These are phyloP conservation scores for Alternaria rosae DNA, from an alignment of 2,329 filamentous ascomycete genomes.

Conservation along the genomic window DNA sequence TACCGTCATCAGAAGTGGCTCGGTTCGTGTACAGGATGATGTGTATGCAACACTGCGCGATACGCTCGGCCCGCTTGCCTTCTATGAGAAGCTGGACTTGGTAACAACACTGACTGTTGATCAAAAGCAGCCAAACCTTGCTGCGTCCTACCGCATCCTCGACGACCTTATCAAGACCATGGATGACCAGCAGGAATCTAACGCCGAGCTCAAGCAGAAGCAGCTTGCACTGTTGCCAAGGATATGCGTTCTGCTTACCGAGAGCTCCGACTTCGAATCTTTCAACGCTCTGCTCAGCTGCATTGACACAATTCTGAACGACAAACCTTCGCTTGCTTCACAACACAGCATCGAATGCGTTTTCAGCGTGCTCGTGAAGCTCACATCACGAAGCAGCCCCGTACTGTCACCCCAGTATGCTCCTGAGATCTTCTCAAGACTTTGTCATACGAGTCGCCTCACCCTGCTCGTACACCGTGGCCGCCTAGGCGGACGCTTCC, in stretches of 20 bases:
- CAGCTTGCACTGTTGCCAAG: constrained; percentile 39
- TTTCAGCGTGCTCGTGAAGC: constrained; percentile 46
- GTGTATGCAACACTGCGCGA: constrained; percentile 22
- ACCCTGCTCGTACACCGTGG: constrained; percentile 65
- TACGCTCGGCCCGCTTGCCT: constrained; percentile 21
- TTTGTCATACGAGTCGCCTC: constrained; percentile 62
- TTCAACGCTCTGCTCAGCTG: constrained; percentile 60
- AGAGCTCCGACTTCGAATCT: constrained; percentile 61
- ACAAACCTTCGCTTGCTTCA: constrained; percentile 50
- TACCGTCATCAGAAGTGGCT: constrained; percentile 24
- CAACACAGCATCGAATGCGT: constrained; percentile 55
- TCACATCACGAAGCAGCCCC: constrained; percentile 44
- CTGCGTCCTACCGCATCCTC: constrained; percentile 33
- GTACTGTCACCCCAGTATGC: constrained; percentile 32
- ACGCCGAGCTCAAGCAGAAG: constrained; percentile 31
- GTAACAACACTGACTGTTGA: constrained; percentile 22
- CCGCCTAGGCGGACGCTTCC: constrained; percentile 66
- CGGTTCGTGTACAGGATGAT: constrained; percentile 18
- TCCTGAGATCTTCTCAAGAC: constrained; percentile 59
- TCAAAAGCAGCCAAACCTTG: constrained; percentile 8
- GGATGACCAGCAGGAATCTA: constrained; percentile 32
- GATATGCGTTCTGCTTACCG: constrained; percentile 42
- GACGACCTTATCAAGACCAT: constrained; percentile 37
- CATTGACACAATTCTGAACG: constrained; percentile 54
- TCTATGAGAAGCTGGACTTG: constrained; percentile 31